A percentile compares a stretch with the other conserved stretches of the same genome.
Evolutionary conservation across 768 basidiomycete genomes (phyloP).

Genomic region (Dacryopinax primogenitus): DNA sequence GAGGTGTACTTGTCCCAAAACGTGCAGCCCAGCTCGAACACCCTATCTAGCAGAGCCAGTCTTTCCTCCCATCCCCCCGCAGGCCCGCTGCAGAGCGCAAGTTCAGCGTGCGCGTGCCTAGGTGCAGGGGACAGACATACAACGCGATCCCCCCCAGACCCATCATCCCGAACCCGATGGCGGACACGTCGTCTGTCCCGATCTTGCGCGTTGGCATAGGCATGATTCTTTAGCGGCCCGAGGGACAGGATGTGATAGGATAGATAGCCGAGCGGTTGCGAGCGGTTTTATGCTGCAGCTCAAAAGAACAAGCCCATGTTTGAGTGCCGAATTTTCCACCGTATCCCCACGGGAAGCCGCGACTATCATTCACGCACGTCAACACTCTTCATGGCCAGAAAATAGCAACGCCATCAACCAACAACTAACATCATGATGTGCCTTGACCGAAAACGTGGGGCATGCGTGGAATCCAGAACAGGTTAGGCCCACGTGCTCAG

Average conservation of each 20-base stretch:
- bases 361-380: background rate
- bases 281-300: too few species aligned
- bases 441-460: too few species aligned
- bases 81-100: constrained; percentile 23
- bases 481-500: too few species aligned
- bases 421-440: too few species aligned
- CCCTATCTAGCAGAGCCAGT: constrained; percentile 36
- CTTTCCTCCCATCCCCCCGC: constrained; percentile 39
- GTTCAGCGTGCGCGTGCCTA: background rate
- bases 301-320: background rate
- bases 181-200: constrained; percentile 35
- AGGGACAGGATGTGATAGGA: background rate
- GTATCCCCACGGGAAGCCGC: background rate
- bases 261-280: too few species aligned
- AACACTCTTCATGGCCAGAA: background rate
- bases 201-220: constrained; percentile 34
- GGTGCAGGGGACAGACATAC: background rate
- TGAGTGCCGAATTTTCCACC: background rate
- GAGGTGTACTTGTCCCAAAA: constrained; percentile 32
- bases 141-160: constrained; percentile 27
- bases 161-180: constrained; percentile 52
- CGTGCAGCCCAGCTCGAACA: constrained; percentile 32
- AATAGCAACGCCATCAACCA: too few species aligned
- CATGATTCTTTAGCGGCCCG: background rate
- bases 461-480: too few species aligned